Evolutionary conservation across 1,139 yeast genomes (phyloP), one percentile per base, ranked within the genome.

Genomic region (Lodderomyces pseudojiufengensis): DNA sequence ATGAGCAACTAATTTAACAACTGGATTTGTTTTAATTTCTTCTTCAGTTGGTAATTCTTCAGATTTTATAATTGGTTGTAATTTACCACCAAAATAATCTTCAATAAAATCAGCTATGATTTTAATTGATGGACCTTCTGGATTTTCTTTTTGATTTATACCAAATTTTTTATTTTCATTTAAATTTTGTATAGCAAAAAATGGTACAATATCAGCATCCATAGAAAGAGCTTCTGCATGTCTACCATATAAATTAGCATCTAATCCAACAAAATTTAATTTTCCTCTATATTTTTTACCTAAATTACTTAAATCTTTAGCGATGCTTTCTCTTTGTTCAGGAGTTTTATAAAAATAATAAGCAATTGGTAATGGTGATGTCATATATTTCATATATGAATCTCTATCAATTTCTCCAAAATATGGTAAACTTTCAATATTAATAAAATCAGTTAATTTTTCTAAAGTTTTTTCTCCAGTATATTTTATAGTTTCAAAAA

Each of bases 181-280:
- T 46, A 77, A 56, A 56, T 87, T 85, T 63, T 90, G 97, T 49
- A 92, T 84, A 36, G 82, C 95, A 57, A 94, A 83, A 41, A 94
- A 78, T 55, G 98, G 98, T 76, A 86, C 83, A 52, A 81, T 72
- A 59, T 84, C 84, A 15, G 73, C 70, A 63, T 83, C 73, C 78
- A 92, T 79, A 73, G 84, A 88, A 61, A 92, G 76, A 60, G 82
- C 78, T 54, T 77, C 84, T 42, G 97, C 97, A 57, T 92, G 97
- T 65, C 78, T 79, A 49, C 97, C 97, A 57, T 67, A 94, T 55
- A 70, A 69, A 41, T 69, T 57, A 41, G 96, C 95, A 56, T 92
- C 94, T 54, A 92, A 73, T 58, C 88, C 90, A 49, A 85, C 97
- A 60, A 94, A 81, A 70, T 84, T 85, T 49, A 90, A 61, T 59